Base-by-base conservation (phyloP, 495 filamentous ascomycete species). In the Tuber aestivum region DNA sequence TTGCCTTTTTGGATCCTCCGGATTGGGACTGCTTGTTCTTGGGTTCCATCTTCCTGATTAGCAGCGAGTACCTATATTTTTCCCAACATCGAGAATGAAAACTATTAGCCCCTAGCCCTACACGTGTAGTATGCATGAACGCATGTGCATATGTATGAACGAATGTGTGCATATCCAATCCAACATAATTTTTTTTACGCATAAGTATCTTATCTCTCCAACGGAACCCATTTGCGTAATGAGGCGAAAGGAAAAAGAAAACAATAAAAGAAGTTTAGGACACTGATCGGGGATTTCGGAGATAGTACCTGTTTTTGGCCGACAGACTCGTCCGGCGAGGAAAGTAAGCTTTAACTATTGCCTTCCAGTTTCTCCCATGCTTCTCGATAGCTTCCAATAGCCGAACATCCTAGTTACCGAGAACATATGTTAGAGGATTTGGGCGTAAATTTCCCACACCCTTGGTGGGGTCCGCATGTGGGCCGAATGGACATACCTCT, bases 291-390 rank as follows among this genome's bases (percentile, higher is more conserved):
- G 27, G 44, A 41, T 73, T 72, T 77, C 48, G 75, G 71, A 48
- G 70, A 70, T 48, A 72, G 56, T 82, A 83, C 82, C 82, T 80
- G 41, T 83, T 83, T 70, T 83, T 83, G 48, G 82, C 73, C 69
- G 82, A 83, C 68, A 83, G 75, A 48, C 77, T 85, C 41, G 84
- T 84, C 35, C 84, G 83, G n/a, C 79, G 80, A 12, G 81, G 78
- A 69, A 85, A 85, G 70, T 81, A 82, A 35, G 78, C 77, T 71
- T 84, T 80, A 48, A 84, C 83, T 27, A 85, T 85, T 69, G 83
- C 82, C 65, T 85, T 85, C 84, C 84, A 85, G 73, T 84, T 83
- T 12, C 83, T 78, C 14, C 84, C 84, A 40, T 83, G 76, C 68
- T 82, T 83, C 41, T 77, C 71, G 20, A 85, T 83, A n/a, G 84